A percentile compares a stretch with the other conserved stretches of the same genome.
Conservation (phyloP, 352 stramenopile species). For the Phytophthora pistaciae region DNA sequence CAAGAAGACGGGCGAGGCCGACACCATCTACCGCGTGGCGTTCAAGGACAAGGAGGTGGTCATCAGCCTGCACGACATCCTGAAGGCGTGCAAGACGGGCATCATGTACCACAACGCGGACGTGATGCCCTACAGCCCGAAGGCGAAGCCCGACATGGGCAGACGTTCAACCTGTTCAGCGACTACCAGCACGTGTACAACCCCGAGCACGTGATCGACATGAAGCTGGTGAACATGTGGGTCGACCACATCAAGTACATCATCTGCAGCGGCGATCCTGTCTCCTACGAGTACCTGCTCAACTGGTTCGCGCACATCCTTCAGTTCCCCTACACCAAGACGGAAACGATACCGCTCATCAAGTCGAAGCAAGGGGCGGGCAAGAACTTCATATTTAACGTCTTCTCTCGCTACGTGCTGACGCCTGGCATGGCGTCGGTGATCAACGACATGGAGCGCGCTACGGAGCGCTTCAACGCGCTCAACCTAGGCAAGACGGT, state of each 20-base stretch:
- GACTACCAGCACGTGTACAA: not conserved
- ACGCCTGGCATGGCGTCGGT: not conserved
- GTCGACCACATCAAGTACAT: not conserved
- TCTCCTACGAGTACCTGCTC: not conserved
- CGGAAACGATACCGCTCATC: not conserved
- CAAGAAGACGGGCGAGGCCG: not conserved
- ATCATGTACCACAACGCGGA: not conserved
- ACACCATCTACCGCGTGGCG: not conserved
- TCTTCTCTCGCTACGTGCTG: not conserved
- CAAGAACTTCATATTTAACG: constrained; percentile 5
- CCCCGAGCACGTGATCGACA: not conserved
- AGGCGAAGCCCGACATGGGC: not conserved
- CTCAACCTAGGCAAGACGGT: not conserved
- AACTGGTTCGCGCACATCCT: not conserved
- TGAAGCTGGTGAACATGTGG: not conserved
- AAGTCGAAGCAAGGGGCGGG: not conserved
- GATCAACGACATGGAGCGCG: not conserved
- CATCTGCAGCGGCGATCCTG: not conserved
- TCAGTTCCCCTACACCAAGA: not conserved
- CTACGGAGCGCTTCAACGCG: not conserved
- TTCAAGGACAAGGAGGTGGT: not conserved
- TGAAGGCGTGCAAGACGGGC: not conserved
- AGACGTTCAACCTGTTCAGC: not conserved
- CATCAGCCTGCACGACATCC: not conserved
- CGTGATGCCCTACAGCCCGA: not conserved